These are phyloP conservation scores for Ogataea salicorniae DNA, from an alignment of 805 yeast genomes.

Conservation along the genomic window DNA sequence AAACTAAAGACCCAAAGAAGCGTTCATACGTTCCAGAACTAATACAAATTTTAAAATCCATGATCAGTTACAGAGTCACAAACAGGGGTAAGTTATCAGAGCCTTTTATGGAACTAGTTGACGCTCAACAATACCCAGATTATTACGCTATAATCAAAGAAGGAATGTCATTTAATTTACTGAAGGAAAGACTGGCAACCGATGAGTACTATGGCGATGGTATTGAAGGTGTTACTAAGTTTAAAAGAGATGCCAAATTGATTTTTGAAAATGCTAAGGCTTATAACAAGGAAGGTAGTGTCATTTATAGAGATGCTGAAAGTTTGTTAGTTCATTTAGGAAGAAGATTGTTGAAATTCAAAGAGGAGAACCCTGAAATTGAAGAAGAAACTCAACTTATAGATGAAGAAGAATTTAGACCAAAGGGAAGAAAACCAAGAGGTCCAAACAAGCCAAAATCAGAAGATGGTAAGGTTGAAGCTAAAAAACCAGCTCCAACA, in stretches of 20 bases:
- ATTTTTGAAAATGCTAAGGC: conserved; percentile 76
- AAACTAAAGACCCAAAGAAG: not conserved
- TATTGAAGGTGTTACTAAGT: conserved; percentile 48
- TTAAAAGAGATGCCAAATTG: conserved; percentile 51
- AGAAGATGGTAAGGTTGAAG: conserved; percentile 2
- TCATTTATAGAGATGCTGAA: conserved; percentile 66
- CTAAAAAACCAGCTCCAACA: conserved; percentile 2
- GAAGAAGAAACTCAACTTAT: conserved; percentile 15
- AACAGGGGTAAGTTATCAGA: conserved; percentile 53
- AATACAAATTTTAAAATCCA: conserved; percentile 31
- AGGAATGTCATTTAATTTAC: conserved; percentile 68
- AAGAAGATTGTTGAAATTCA: conserved; percentile 33
- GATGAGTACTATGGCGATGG: conserved; percentile 45
- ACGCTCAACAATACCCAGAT: conserved; percentile 68
- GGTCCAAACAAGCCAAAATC: conserved; percentile 3
- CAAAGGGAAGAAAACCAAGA: conserved; percentile 4
- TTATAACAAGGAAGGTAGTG: conserved; percentile 70
- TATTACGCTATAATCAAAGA: conserved; percentile 66
- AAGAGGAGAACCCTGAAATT: conserved; percentile 24
- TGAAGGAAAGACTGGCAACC: conserved; percentile 50
- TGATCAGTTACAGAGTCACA: conserved; percentile 40
- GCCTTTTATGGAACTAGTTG: conserved; percentile 74
- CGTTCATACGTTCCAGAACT: conserved; percentile 17
- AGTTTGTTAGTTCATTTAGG: conserved; percentile 51
- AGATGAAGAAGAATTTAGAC: conserved; percentile 7